Base-by-base conservation (phyloP, 805 yeast species). In the Yarrowia alimentaria region DNA sequence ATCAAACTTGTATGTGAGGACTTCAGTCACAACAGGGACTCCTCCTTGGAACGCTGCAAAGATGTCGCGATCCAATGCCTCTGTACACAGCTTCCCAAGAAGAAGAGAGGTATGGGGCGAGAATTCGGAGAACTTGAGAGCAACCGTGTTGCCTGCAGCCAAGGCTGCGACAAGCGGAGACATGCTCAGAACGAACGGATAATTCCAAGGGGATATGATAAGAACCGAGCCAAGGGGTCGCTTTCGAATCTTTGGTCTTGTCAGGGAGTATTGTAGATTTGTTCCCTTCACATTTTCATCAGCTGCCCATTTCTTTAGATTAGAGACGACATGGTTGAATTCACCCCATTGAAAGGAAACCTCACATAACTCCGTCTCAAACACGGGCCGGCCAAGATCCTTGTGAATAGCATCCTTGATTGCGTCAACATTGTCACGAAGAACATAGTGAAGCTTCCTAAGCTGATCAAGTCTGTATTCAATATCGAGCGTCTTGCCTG, bases 101-200 rank as follows among this genome's bases (percentile, higher is more conserved):
- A 75, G 71, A 13, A 61, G 59, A 2, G 88, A 70, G 35, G 82
- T 76, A 16, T 74, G 67, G 0, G 91, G 89, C 2, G 83, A 77
- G 53, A 73, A 62, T 63, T 90, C 96, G 54, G 82, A 74, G 14
- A 85, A 87, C 62, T 87, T 87, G 57, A 82, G 67, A 14, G 83
- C 79, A 19, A 84, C 90, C 10, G 81, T 71, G 63, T 89, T 88
- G 12, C 96, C 97, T 12, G 81, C 84, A 0, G 95, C 86, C 55
- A 90, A 67, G 1, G 95, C 95, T 16, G 86, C 88, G 25, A 80
- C 71, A 13, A 89, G 60, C 0, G 96, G 88, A 22, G 76, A 70
- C 9, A 88, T 54, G 0, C 85, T 60, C 51, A 89, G 68, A 17
- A 75, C 52, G 28, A 85, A 62, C 0, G 97, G 95, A 63, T 79